Evolutionary conservation across 192 early-diverging fungal species (phyloP).

Genomic region (Phlyctochytrium bullatum): DNA sequence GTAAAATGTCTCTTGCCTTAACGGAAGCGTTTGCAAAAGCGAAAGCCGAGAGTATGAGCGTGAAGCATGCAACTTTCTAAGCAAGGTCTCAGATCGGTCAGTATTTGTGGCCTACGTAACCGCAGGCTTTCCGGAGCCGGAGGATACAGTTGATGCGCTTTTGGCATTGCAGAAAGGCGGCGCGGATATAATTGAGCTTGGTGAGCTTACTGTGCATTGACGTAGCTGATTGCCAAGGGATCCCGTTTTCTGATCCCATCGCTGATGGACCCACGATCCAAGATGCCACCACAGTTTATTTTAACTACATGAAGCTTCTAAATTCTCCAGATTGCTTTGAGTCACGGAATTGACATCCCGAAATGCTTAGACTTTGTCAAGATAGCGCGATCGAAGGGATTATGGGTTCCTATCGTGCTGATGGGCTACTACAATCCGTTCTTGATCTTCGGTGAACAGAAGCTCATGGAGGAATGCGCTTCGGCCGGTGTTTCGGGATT

Average conservation of each 20-base stretch:
- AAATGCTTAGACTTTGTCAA: constrained; percentile 78
- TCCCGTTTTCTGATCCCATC: constrained; percentile 97
- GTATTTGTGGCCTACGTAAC: constrained; percentile 93
- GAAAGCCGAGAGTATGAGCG: too few species aligned
- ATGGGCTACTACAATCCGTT: constrained; percentile 99
- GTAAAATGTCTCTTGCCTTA: too few species aligned
- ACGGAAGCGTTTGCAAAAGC: too few species aligned
- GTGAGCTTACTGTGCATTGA: constrained; percentile 36
- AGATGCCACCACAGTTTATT: constrained; percentile 72
- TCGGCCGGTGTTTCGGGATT: constrained; percentile 89
- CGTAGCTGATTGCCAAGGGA: constrained; percentile 40
- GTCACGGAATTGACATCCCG: constrained; percentile 74
- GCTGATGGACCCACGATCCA: constrained; percentile 98
- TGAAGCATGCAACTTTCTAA: too few species aligned
- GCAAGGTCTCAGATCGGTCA: constrained; percentile 54
- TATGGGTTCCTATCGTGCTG: constrained; percentile 88
- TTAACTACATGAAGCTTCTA: neutral
- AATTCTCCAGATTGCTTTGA: constrained; percentile 65
- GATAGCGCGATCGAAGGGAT: constrained; percentile 76
- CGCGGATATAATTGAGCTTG: constrained; percentile 93
- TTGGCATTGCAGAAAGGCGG: constrained; percentile 89
- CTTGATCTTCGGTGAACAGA: constrained; percentile 88
- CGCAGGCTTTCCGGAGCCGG: constrained; percentile 82
- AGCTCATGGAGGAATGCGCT: constrained; percentile 79
- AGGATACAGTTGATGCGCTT: constrained; percentile 79